Conservation (phyloP, 129 eudicot species). For the Oenanthe sinensis region DNA sequence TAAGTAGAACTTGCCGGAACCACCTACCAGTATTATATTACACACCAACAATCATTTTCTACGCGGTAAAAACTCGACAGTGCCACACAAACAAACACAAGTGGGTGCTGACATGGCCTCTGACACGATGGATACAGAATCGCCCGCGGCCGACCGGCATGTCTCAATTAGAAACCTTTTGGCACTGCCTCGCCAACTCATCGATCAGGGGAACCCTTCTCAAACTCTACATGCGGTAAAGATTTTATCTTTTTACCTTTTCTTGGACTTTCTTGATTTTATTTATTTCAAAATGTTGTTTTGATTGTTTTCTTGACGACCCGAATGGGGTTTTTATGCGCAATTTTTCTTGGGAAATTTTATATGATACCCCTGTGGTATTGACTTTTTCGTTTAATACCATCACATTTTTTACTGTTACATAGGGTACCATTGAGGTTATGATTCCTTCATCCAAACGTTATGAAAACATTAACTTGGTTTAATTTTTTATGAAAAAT, state of each 20-base stretch:
- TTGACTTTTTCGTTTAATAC: no score
- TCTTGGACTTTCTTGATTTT: background rate
- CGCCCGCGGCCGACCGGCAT: conserved; percentile 16
- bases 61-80: conserved; percentile 1
- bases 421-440: no score
- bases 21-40: conserved; percentile 7
- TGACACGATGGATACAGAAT: conserved; percentile 64
- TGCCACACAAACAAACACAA: background rate
- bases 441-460: no score
- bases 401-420: no score
- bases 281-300: background rate
- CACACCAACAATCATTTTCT: background rate
- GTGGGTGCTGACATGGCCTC: conserved; percentile 47
- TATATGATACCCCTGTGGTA: no score
- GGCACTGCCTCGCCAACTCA: conserved; percentile 54
- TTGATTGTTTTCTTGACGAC: conserved; percentile 2
- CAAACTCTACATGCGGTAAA: conserved; percentile 86
- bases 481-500: no score
- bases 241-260: background rate
- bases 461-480: no score
- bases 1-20: conserved; percentile 24
- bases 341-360: no score
- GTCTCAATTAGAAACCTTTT: conserved; percentile 44
- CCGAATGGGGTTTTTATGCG: background rate
- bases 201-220: conserved; percentile 71